phyloP scores from a whole-genome alignment of 495 filamentous ascomycete genomes.

The Parathielavia appendiculata region DNA sequence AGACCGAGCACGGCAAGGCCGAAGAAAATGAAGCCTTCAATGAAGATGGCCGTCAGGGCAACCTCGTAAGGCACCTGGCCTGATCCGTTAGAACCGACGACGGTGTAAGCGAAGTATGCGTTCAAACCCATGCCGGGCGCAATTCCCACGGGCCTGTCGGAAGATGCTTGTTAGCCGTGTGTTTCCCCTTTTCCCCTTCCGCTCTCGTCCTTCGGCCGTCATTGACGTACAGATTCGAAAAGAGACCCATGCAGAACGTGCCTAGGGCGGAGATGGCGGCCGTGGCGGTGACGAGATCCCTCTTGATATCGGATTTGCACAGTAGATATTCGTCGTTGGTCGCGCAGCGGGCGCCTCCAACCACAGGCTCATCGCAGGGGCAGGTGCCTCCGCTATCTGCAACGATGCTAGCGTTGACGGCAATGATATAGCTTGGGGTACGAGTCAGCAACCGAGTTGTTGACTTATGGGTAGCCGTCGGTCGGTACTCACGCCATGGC shows the following conservation, averaged over 20 bases:
- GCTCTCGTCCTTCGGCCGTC: background rate
- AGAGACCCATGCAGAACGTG: constrained; percentile 69
- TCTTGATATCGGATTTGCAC: constrained; percentile 61
- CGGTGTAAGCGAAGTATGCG: constrained; percentile 78
- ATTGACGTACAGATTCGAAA: constrained; percentile 49
- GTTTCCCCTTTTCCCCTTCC: background rate
- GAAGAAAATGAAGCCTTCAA: constrained; percentile 72
- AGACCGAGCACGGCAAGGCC: constrained; percentile 65
- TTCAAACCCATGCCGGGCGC: constrained; percentile 83
- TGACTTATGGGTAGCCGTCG: background rate
- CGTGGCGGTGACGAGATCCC: constrained; percentile 73
- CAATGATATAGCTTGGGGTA: constrained; percentile 51
- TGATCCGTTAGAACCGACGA: constrained; percentile 66
- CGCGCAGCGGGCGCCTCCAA: constrained; percentile 45
- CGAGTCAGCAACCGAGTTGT: constrained; percentile 4
- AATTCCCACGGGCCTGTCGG: constrained; percentile 61
- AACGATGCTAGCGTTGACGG: constrained; percentile 66
- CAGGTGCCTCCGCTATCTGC: constrained; percentile 59
- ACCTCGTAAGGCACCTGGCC: constrained; percentile 63
- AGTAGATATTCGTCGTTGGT: constrained; percentile 57
- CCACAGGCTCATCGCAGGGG: constrained; percentile 50
- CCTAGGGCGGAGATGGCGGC: constrained; percentile 68
- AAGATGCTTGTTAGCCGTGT: constrained; percentile 5
- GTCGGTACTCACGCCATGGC: constrained; percentile 61
- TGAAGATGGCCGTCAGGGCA: constrained; percentile 75